Base-by-base conservation (phyloP, 768 basidiomycete species). In the Lactarius deliciosus region DNA sequence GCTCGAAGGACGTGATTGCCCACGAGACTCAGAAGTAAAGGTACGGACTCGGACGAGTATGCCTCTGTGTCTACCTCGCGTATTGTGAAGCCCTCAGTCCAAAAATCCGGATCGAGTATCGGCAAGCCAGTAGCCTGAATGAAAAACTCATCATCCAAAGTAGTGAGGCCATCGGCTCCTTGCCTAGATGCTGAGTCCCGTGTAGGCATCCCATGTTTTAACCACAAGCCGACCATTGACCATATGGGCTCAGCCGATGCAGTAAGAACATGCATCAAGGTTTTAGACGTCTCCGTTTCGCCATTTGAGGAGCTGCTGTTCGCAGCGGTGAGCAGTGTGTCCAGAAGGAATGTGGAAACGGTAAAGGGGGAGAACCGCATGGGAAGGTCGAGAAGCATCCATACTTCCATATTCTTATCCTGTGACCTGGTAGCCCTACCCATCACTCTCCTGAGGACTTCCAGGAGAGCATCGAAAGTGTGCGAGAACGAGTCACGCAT, bases 101-200 rank as follows among this genome's bases (percentile, higher is more conserved):
- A 94, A 72, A 92, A 92, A 64, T 92, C 90, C 0, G 87, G 88
- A 71, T 90, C 88, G 72, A 85, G 67, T 40, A 74, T 64, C 10
- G 68, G 64, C 54, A 90, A 78, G 22, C 86, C 87, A 71, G 83
- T 91, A 67, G 84, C 83, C 72, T 90, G 88, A 56, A 94, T 85
- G 75, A 94, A 93, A 76, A 92, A 92, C 72, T 94, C 92, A 13
- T 88, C 87, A 22, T 88, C 86, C 1, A 88, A 78, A 53, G 68
- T 61, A 61, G 56, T 71, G 43, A 57, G 65, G 20, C 70, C 70
- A 30, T 68, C 34, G 30, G 25, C 25, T 57, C 32, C 54, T 40
- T 64, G 58, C 40, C 47, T 18, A n/a, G 57, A 43, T 36, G 65
- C 25, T 45, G 64, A 58, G 22, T 76, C 72, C 38, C 73, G 73